These are phyloP conservation scores for Hypoxylon sp. DNA, from an alignment of 2,329 filamentous ascomycete genomes.

Conservation along the genomic window DNA sequence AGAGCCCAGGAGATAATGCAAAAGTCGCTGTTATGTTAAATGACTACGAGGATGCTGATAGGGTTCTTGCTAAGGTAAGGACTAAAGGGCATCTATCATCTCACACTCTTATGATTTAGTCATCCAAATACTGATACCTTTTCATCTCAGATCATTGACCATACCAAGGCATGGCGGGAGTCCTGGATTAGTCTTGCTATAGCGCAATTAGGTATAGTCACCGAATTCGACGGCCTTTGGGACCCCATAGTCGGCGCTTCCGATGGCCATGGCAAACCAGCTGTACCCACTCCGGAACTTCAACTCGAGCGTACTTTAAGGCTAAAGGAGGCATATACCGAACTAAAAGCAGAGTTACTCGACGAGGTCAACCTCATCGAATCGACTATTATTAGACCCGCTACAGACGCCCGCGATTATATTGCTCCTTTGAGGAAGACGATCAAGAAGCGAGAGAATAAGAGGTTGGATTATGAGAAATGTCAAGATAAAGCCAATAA, in stretches of 20 bases:
- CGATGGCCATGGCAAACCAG: constrained; percentile 68
- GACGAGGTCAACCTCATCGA: constrained; percentile 82
- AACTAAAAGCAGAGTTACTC: constrained; percentile 78
- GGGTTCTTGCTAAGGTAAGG: constrained; percentile 78
- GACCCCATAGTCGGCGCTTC: constrained; percentile 80
- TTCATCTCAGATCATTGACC: constrained; percentile 76
- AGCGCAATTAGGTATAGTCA: constrained; percentile 76
- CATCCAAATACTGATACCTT: constrained; percentile 28
- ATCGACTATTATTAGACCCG: constrained; percentile 76
- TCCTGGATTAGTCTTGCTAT: constrained; percentile 81
- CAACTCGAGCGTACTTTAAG: constrained; percentile 76
- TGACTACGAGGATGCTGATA: constrained; percentile 86
- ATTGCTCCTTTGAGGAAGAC: constrained; percentile 83
- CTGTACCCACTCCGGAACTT: constrained; percentile 72
- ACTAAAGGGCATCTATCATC: constrained; percentile 3
- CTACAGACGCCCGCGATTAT: constrained; percentile 76
- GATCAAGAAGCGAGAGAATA: constrained; percentile 88
- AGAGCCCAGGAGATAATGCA: constrained; percentile 79
- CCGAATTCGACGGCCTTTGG: constrained; percentile 81
- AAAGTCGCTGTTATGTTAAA: constrained; percentile 81
- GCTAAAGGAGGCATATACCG: constrained; percentile 77
- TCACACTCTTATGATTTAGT: constrained; percentile 16
- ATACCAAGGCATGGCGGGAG: constrained; percentile 82
- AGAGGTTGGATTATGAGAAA: constrained; percentile 85
- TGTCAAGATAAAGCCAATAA: constrained; percentile 80